phyloP scores from a whole-genome alignment of 169 alveolate genomes.

The Plasmodium relictum region DNA sequence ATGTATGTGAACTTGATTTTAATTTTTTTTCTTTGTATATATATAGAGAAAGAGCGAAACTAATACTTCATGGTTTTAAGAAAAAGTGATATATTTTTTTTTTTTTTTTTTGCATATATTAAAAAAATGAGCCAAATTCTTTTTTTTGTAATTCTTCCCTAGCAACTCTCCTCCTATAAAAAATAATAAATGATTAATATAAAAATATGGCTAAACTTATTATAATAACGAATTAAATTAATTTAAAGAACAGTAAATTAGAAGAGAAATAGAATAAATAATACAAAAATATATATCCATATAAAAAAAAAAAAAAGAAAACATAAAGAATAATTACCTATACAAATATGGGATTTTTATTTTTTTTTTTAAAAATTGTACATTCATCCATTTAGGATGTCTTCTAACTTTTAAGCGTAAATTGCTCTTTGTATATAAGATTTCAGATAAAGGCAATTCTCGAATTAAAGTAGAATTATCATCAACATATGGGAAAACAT shows the following conservation, averaged over 20 bases:
- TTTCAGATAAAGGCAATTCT: conserved; percentile 79
- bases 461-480: conserved; percentile 84
- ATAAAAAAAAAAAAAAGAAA: too few species aligned
- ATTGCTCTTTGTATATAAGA: conserved; percentile 80
- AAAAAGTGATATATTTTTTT: conserved; percentile 9
- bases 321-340: conserved; percentile 30
- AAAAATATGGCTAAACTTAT: not conserved
- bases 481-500: conserved; percentile 86
- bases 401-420: conserved; percentile 82
- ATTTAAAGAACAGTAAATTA: too few species aligned
- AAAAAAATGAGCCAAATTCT: conserved; percentile 72
- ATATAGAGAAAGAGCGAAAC: conserved; percentile 45
- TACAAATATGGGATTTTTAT: conserved; percentile 73
- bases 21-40: not conserved
- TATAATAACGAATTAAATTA: not conserved
- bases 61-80: conserved; percentile 50
- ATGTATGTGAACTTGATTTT: too few species aligned
- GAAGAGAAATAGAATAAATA: too few species aligned
- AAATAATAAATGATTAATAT: not conserved
- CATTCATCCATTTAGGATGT: conserved; percentile 86
- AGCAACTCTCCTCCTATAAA: conserved; percentile 52
- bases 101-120: not conserved
- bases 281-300: too few species aligned
- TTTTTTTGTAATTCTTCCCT: conserved; percentile 75
- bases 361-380: conserved; percentile 58